Base-by-base conservation (phyloP, 2,329 filamentous ascomycete species). In the Trichoderma endophyticum region DNA sequence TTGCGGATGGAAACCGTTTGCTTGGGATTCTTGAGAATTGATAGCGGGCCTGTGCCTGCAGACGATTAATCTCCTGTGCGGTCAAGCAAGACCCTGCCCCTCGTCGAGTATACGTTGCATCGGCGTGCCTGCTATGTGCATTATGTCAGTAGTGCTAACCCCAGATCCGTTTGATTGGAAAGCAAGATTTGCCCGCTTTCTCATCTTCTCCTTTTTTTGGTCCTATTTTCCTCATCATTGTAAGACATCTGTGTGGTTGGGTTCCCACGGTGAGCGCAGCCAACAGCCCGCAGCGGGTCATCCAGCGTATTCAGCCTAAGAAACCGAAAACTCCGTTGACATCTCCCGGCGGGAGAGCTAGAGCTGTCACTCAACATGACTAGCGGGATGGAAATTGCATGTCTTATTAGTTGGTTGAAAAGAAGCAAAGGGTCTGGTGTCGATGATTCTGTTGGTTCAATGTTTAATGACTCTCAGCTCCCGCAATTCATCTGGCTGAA, bases 11-110 rank as follows among this genome's bases (percentile, higher is more conserved):
- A 68, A 39, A 34, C 65, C 36, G 56, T 61, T 60, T 60, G 56
- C 34, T 39, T 24, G 26, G 65, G 65, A 48, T 32, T 51, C 36
- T 51, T 18, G 15, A 26, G 26, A 12, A 30, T 43, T 32, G 34
- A 28, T 39, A 21, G 65, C 65, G 65, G 65, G 65, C 65, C 54
- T 68, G 65, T 59, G 21, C 65, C 65, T 60, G 65, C 65, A 48
- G 56, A 43, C 43, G 34, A 36, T 36, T 36, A 43, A 39, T 60
- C 63, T 56, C 63, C 54, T 66, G 63, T 36, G 28, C 28, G 8
- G 21, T 66, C 48, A 56, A 66, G 30, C 30, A 56, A 28, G 63
- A 34, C 48, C 63, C 63, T 12, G 18, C 28, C 48, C 48, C n/a
- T 66, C 48, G 26, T 2, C 24, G 63, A 51, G n/a, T 51, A 51